These are phyloP conservation scores for Fusarium vanettenii DNA, from an alignment of 2,329 filamentous ascomycete species.

Conservation along the genomic window DNA sequence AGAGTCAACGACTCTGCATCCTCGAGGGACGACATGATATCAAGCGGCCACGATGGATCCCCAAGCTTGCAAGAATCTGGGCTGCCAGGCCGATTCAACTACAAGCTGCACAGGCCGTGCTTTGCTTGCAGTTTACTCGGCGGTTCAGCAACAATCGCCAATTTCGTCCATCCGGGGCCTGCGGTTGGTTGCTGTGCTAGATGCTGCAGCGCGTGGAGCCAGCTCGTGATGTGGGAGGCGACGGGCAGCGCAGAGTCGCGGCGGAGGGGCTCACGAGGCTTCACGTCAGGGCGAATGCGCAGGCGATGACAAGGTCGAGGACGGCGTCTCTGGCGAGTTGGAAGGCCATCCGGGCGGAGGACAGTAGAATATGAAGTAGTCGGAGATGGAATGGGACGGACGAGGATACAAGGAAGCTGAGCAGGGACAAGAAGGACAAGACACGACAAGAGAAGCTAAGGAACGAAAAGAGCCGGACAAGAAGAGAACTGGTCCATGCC, in stretches of 20 bases:
- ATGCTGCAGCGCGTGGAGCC: constrained; percentile 2
- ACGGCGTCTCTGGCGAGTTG: constrained; percentile 22
- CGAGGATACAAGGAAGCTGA: constrained; percentile 24
- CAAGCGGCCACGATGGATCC: constrained; percentile 11
- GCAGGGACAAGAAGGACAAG: constrained; percentile 28
- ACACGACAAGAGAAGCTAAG: constrained; percentile 15
- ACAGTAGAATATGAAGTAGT: constrained; percentile 11
- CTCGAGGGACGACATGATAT: constrained; percentile 32
- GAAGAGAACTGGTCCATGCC: constrained; percentile 36
- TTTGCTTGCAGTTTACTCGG: constrained; percentile 38
- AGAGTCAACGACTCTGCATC: constrained; percentile 18
- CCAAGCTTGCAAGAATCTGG: constrained; percentile 4
- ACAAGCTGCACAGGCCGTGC: constrained; percentile 31
- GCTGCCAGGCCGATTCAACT: constrained; percentile 28
- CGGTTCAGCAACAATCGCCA: constrained; percentile 31
- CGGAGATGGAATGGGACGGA: constrained; percentile 17
- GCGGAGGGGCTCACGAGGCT: constrained; percentile 1
- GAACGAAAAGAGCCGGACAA: constrained; percentile 32
- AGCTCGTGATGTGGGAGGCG: constrained; percentile 4
- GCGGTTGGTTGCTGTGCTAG: constrained; percentile 10
- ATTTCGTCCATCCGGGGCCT: constrained; percentile 38
- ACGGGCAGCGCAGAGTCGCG: neutral
- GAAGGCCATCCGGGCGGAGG: constrained; percentile 30
- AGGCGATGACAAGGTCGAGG: constrained; percentile 21
- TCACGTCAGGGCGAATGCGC: constrained; percentile 22